phyloP scores from a whole-genome alignment of 148 eudicot species.

The Dysphania ambrosioides region DNA sequence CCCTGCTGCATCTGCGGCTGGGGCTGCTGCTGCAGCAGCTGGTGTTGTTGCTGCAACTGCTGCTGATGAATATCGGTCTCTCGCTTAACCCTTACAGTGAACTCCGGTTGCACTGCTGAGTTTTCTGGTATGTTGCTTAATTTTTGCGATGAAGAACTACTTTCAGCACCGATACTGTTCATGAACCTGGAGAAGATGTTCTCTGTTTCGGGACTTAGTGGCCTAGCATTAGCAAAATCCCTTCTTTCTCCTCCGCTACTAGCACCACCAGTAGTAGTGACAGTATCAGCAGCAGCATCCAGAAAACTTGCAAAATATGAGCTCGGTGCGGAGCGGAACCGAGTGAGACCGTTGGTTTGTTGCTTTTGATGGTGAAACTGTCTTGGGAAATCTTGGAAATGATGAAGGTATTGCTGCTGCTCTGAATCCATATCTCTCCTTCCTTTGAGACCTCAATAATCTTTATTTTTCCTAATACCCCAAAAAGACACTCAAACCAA shows the following conservation, averaged over 20 bases:
- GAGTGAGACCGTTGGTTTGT: conserved; percentile 50
- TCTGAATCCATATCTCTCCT: conserved; percentile 47
- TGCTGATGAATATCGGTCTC: conserved; percentile 34
- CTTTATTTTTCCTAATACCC: neutral
- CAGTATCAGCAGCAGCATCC: conserved; percentile 31
- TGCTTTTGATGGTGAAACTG: conserved; percentile 43
- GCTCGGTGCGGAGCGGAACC: conserved; percentile 90
- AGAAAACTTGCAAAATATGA: conserved; percentile 63
- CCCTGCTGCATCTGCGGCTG: too few relatives aligned
- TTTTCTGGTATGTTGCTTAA: conserved; percentile 30
- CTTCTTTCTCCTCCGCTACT: conserved; percentile 33
- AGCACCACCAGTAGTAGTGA: too few relatives aligned
- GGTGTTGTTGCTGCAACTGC: too few relatives aligned
- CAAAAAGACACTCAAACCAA: neutral
- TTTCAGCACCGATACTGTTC: conserved; percentile 30
- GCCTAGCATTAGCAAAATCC: conserved; percentile 45
- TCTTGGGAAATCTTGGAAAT: conserved; percentile 33
- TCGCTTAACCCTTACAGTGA: conserved; percentile 38
- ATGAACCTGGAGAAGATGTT: conserved; percentile 46
- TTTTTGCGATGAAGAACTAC: conserved; percentile 21
- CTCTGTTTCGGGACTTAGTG: conserved; percentile 61
- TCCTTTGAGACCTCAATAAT: neutral
- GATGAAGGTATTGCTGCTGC: conserved; percentile 35
- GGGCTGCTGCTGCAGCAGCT: too few relatives aligned
- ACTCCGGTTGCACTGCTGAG: conserved; percentile 31